phyloP scores from a whole-genome alignment of 805 yeast species.

The Candida peoriensis region DNA sequence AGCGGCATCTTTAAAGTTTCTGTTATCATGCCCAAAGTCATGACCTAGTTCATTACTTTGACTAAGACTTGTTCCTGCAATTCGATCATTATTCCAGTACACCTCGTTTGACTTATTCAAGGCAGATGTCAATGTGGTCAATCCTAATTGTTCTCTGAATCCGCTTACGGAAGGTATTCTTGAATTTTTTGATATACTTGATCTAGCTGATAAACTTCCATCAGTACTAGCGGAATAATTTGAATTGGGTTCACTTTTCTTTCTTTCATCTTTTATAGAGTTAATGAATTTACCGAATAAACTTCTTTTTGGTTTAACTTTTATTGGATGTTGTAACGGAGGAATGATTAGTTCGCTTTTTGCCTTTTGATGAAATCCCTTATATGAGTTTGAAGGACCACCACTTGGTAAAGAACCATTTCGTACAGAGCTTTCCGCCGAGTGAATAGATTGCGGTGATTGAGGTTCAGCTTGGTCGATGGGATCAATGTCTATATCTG shows the following conservation, averaged over 20 bases:
- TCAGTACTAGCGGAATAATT: conserved; percentile 1
- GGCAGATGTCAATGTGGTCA: neutral
- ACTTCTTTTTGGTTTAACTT: conserved; percentile 30
- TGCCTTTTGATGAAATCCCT: conserved; percentile 27
- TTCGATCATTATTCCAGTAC: no score
- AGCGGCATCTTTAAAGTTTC: no score
- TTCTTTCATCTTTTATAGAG: conserved; percentile 22
- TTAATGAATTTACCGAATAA: conserved; percentile 25
- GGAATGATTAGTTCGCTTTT: conserved; percentile 31
- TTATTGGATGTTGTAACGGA: conserved; percentile 44
- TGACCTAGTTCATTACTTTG: no score
- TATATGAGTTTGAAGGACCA: conserved; percentile 20
- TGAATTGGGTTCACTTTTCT: conserved; percentile 1
- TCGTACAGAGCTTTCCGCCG: neutral
- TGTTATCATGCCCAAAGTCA: no score
- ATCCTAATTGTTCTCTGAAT: conserved; percentile 8
- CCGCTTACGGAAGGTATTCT: conserved; percentile 12
- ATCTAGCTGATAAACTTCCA: conserved; percentile 2
- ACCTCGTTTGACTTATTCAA: neutral
- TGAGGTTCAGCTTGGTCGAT: no score
- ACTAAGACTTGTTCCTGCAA: no score
- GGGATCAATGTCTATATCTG: no score
- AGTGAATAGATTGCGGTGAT: neutral
- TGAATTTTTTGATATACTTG: conserved; percentile 9
- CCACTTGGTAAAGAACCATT: neutral